Evolutionary conservation across 805 yeast species (phyloP).

Genomic region (Tanozyma kutaoensis): DNA sequence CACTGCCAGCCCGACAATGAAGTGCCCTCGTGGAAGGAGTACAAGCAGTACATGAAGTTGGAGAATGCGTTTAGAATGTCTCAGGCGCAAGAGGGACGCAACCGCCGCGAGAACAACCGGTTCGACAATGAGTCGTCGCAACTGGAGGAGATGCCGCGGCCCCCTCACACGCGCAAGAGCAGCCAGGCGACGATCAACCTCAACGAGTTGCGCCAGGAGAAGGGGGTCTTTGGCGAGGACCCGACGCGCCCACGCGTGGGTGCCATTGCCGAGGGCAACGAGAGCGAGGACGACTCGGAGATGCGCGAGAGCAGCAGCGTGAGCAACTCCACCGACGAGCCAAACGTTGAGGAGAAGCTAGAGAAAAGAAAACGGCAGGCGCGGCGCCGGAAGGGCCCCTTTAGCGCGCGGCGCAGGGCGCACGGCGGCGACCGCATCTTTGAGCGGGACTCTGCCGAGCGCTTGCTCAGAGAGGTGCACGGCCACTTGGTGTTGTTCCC

Average conservation of each 20-base stretch:
- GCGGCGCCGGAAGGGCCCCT: conserved; percentile 20
- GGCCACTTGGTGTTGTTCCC: conserved; percentile 93
- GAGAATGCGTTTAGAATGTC: conserved; percentile 39
- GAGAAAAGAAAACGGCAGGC: neutral
- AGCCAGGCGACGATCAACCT: conserved; percentile 15
- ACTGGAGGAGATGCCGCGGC: conserved; percentile 1
- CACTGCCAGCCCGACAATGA: conserved; percentile 91
- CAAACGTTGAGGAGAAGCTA: too few relatives aligned
- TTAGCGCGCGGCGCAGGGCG: conserved; percentile 19
- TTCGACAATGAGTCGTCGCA: conserved; percentile 1
- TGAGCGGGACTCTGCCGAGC: conserved; percentile 67
- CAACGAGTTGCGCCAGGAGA: conserved; percentile 13
- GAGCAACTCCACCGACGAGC: too few relatives aligned
- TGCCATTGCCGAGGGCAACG: conserved; percentile 8
- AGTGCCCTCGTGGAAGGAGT: conserved; percentile 85
- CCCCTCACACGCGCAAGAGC: conserved; percentile 2
- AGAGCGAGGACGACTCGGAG: conserved; percentile 3
- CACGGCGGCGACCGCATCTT: conserved; percentile 36
- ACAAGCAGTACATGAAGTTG: conserved; percentile 54
- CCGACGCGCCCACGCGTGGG: neutral
- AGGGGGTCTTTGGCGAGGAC: conserved; percentile 20
- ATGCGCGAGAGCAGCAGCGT: neutral
- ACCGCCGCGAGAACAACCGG: conserved; percentile 9
- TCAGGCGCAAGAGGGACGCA: conserved; percentile 21
- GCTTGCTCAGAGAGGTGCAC: conserved; percentile 54